Evolutionary conservation across 495 filamentous ascomycete species (phyloP), one percentile per base, ranked within the genome.

Genomic region (Tuber umbilicatum): DNA sequence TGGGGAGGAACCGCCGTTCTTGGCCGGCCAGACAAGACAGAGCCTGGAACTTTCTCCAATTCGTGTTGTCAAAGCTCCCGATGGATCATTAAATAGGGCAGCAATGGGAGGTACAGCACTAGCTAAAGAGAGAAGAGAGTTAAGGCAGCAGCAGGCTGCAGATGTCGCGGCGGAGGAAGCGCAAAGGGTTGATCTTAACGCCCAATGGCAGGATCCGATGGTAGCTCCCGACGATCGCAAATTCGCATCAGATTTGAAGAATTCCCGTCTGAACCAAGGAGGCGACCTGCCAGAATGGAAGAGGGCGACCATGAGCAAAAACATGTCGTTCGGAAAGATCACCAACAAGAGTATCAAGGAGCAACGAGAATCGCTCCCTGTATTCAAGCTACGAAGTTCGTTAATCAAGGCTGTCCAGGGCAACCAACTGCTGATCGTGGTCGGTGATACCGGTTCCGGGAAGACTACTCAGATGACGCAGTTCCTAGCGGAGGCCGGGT

Each of bases 121-220:
- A n/a, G 93, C 95, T 21, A 95, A 93, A 83, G 96, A 98, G 79
- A 87, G 95, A 64, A 89, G 93, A 80, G 95, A 99, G 73, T 74
- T 97, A 74, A 87, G 92, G 64, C 94, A 97, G 79, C 91, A 94
- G 83, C 94, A 98, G 83, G 90, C 89, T 0, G 92, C 95, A 76
- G 92, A 93, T 55, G 91, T 91, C 75, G 92, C 93, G 5, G 90
- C 90, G 0, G 89, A 97, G 78, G 89, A 91, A 75, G 89, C 92
- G 5, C 85, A 89, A 5, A 89, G 93, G 75, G 91, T 95, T 16
- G 94, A 99, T 79, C 88, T 99, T 7, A 89, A 90, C 68, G 90
- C 92, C 1, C 94, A 97, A 83, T 99, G 95, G 95, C 89, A 97
- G 73, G 95, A 99, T 84, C 95, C 95, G 0, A 97, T 99, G 94